Evolutionary conservation across 371 early-diverging fungal species (phyloP).

Genomic region (Dichotomocladium elegans): DNA sequence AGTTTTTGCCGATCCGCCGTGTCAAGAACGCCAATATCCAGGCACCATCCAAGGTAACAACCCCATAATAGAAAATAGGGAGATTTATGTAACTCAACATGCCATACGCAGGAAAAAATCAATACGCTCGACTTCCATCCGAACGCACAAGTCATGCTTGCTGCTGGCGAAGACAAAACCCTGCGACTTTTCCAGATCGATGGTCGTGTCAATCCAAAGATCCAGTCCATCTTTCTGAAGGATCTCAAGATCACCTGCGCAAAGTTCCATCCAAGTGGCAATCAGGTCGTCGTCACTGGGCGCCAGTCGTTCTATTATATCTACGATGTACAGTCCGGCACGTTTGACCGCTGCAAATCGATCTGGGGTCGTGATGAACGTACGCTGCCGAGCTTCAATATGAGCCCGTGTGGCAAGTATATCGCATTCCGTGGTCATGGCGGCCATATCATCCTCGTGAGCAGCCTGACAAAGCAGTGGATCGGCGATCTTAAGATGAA

Average conservation of each 20-base stretch:
- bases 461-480: slow-evolving; percentile 78
- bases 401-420: slow-evolving; percentile 58
- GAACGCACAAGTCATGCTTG: slow-evolving; percentile 80
- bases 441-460: slow-evolving; percentile 80
- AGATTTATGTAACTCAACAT: neutral
- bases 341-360: slow-evolving; percentile 62
- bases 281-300: slow-evolving; percentile 73
- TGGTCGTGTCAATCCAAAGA: slow-evolving; percentile 84
- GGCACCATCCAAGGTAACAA: slow-evolving; percentile 28
- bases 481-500: slow-evolving; percentile 84
- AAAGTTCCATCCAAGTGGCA: slow-evolving; percentile 71
- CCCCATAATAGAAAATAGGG: neutral
- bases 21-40: slow-evolving; percentile 74
- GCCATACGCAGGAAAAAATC: slow-evolving; percentile 21
- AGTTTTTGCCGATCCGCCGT: slow-evolving; percentile 59
- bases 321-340: slow-evolving; percentile 80
- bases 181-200: slow-evolving; percentile 86
- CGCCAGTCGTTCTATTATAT: slow-evolving; percentile 74
- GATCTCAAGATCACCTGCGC: slow-evolving; percentile 79
- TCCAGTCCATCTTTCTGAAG: slow-evolving; percentile 78
- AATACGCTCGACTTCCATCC: slow-evolving; percentile 88
- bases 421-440: slow-evolving; percentile 76
- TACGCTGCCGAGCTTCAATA: slow-evolving; percentile 47
- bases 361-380: slow-evolving; percentile 73
- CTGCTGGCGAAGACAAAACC: slow-evolving; percentile 82